Conservation (phyloP, 495 filamentous ascomycete species). For the Aspergillus nanangensis region DNA sequence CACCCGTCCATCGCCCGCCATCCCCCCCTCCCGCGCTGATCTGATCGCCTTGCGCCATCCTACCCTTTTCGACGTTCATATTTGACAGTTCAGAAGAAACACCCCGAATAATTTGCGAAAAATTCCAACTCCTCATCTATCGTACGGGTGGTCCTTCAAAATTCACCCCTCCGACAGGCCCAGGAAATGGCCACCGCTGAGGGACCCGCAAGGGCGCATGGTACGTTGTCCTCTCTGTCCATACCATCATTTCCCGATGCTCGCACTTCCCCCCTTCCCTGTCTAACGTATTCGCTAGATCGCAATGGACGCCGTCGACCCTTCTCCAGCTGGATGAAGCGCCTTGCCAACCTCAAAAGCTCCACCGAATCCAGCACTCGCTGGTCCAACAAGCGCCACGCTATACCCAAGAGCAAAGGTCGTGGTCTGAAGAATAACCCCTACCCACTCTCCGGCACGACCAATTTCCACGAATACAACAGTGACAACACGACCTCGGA, state of each 20-base stretch:
- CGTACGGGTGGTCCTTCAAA: too few relatives aligned
- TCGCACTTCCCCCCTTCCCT: background rate
- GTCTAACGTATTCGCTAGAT: conserved; percentile 38
- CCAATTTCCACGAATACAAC: conserved; percentile 26
- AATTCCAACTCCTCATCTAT: too few relatives aligned
- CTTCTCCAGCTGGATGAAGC: conserved; percentile 92
- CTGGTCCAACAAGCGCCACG: conserved; percentile 46
- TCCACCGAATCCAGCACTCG: conserved; percentile 48
- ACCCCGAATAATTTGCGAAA: too few relatives aligned
- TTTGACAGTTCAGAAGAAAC: too few relatives aligned
- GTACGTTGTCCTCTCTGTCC: conserved; percentile 51
- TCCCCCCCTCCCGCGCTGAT: background rate
- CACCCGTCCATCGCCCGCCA: background rate
- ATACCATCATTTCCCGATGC: background rate
- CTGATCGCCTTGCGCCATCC: too few relatives aligned
- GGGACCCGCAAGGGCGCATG: conserved; percentile 57
- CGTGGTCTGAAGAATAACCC: conserved; percentile 69
- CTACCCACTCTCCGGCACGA: conserved; percentile 63
- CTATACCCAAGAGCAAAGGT: conserved; percentile 53
- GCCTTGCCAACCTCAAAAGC: conserved; percentile 78
- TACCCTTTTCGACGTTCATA: too few relatives aligned
- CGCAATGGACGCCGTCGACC: conserved; percentile 72
- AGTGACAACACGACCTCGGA: conserved; percentile 48
- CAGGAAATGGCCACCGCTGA: conserved; percentile 69
- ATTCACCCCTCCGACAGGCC: too few relatives aligned